phyloP scores from a whole-genome alignment of 495 filamentous ascomycete genomes.

The Extremus antarcticus region DNA sequence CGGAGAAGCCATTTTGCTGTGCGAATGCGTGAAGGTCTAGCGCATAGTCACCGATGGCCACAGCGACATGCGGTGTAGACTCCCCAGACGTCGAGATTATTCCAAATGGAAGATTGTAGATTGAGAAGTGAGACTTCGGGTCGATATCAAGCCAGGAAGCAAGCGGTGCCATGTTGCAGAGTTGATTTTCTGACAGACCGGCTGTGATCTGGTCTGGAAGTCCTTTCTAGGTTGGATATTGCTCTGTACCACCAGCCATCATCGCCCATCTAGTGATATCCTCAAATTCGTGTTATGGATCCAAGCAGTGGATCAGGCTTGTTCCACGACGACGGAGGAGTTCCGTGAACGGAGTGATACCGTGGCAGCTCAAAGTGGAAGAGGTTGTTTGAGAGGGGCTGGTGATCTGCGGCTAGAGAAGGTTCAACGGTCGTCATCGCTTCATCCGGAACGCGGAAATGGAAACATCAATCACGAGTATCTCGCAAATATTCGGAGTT shows the following conservation, averaged over 20 bases:
- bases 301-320: too few relatives aligned
- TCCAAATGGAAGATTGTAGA: constrained; percentile 88
- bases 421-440: neutral
- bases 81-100: constrained; percentile 56
- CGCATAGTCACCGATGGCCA: constrained; percentile 67
- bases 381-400: neutral
- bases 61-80: constrained; percentile 51
- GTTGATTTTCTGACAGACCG: neutral
- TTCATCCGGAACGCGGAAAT: neutral
- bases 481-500: neutral
- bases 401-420: neutral
- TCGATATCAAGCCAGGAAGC: constrained; percentile 56
- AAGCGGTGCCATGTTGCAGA: constrained; percentile 41
- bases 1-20: constrained; percentile 46
- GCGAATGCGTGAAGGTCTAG: constrained; percentile 65
- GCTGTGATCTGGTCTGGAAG: neutral
- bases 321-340: neutral
- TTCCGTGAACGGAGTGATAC: neutral
- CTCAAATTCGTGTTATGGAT: too few relatives aligned
- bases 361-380: neutral
- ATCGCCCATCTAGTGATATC: too few relatives aligned
- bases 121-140: constrained; percentile 60
- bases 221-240: too few relatives aligned
- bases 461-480: neutral
- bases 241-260: too few relatives aligned